A percentile compares a stretch with the other conserved stretches of the same genome.
These are phyloP conservation scores for Pseudocercospora musae DNA, from an alignment of 2,329 filamentous ascomycete genomes.

Conservation along the genomic window DNA sequence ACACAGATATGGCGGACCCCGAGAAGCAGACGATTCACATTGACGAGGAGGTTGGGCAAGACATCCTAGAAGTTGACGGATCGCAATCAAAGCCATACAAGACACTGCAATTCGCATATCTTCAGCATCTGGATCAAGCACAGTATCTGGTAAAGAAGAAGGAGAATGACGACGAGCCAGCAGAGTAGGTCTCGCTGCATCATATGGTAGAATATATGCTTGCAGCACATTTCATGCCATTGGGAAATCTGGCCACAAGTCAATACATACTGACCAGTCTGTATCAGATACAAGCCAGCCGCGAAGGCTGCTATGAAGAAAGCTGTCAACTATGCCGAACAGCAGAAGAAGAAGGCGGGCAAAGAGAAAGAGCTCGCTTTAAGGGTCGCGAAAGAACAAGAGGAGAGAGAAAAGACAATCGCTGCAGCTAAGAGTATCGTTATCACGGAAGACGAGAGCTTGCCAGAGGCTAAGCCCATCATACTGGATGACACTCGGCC, in stretches of 20 bases:
- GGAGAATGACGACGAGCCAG: slow-evolving; percentile 61
- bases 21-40: slow-evolving; percentile 60
- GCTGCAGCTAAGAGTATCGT: slow-evolving; percentile 80
- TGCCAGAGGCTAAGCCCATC: slow-evolving; percentile 73
- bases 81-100: slow-evolving; percentile 75
- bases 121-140: slow-evolving; percentile 62
- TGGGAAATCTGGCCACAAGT: background rate
- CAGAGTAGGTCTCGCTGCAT: slow-evolving; percentile 31
- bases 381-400: slow-evolving; percentile 68
- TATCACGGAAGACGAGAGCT: slow-evolving; percentile 64
- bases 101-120: slow-evolving; percentile 72
- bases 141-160: slow-evolving; percentile 67
- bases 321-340: slow-evolving; percentile 68
- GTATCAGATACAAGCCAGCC: slow-evolving; percentile 68
- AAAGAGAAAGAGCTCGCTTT: slow-evolving; percentile 72
- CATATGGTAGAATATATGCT: background rate
- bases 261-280: background rate
- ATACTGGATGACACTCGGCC: slow-evolving; percentile 69
- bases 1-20: slow-evolving; percentile 31
- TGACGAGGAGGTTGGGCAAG: slow-evolving; percentile 74
- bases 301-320: slow-evolving; percentile 86
- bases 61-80: slow-evolving; percentile 60
- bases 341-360: slow-evolving; percentile 77
- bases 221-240: background rate
- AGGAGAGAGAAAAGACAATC: slow-evolving; percentile 66